Evolutionary conservation across 1,139 yeast species (phyloP), one percentile per base, ranked within the genome.

Genomic region (Debaryomyces fabryi): DNA sequence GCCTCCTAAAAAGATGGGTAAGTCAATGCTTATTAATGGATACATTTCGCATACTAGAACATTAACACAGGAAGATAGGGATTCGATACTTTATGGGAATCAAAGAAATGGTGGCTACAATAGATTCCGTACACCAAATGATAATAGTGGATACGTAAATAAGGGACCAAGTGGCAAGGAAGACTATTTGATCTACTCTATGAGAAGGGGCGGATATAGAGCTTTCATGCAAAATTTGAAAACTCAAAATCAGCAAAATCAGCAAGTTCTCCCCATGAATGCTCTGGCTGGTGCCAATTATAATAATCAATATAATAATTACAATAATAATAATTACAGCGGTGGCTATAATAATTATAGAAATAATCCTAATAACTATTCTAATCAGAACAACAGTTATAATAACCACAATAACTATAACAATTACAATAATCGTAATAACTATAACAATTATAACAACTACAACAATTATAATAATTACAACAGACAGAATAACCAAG

Each of bases 11-110:
- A 63, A 64, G 6, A 68, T 58, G 4, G 87, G 88, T 47, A 93
- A 93, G 63, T 86, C 96, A 2, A 88, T 93, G 88, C 72, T 93
- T 23, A 68, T 93, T 52, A 88, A 85, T 47, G 98, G 98, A 0
- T 88, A 76, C 58, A 82, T 85, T 51, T 78, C 90, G 2, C 85
- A 84, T 51, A 69, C 70, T 18, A 76, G 78, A 10, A 85, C 85
- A 2, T 72, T 92, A 43, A 82, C 83, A 3, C 82, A 78, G 40
- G 86, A 86, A 48, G 97, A 91, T 62, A 79, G 77, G 46, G 88
- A 85, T 51, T 72, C 79, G n/a, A 73, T 90, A 24, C 58, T 75
- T 42, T 81, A 82, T 55, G 70, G 74, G 2, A 56, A 52, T 39
- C 57, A 63, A 50, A 57, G 65, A 46, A 65, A 67, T 21, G 58